Percentiles rank a stretch among this genome's conserved stretches.
Conservation (phyloP, 2,329 filamentous ascomycete genomes). For the Acephala macrosclerotiorum region DNA sequence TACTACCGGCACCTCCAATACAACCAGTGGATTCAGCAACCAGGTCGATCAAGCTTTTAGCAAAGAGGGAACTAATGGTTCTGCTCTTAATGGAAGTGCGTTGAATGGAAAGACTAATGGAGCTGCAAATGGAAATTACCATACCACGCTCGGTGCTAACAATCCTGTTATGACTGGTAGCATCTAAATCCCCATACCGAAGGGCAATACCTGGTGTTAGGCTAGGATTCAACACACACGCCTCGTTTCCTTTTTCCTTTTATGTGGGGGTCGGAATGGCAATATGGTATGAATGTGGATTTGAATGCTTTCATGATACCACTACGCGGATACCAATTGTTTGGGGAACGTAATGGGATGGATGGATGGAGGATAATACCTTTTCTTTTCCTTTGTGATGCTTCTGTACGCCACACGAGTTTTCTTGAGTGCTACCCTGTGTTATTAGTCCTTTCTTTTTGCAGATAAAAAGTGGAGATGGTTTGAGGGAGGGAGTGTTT, state of each 20-base stretch:
- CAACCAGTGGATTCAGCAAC: conserved; percentile 37
- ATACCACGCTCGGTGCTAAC: conserved; percentile 35
- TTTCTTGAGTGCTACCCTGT: no score
- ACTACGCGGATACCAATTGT: conserved; percentile 28
- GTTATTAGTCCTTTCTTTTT: conserved; percentile 14
- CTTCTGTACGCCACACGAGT: conserved; percentile 5
- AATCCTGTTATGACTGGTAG: conserved; percentile 37
- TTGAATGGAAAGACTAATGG: conserved; percentile 16
- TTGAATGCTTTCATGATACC: conserved; percentile 36
- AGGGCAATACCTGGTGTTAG: not conserved
- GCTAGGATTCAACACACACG: not conserved
- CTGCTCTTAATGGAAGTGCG: conserved; percentile 17
- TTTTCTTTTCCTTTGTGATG: not conserved
- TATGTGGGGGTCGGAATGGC: not conserved
- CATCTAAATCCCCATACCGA: conserved; percentile 22
- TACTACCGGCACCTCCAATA: conserved; percentile 46
- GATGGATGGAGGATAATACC: not conserved
- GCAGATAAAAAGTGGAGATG: no score
- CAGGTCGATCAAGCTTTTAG: conserved; percentile 41
- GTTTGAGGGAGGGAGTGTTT: no score
- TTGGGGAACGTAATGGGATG: conserved; percentile 8
- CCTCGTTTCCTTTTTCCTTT: conserved; percentile 16
- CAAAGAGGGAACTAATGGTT: conserved; percentile 18
- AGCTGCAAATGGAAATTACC: conserved; percentile 18
- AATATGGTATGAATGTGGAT: conserved; percentile 12